Conservation (phyloP, 1,284 basidiomycete species). For the Gastroboletus turbinatus region DNA sequence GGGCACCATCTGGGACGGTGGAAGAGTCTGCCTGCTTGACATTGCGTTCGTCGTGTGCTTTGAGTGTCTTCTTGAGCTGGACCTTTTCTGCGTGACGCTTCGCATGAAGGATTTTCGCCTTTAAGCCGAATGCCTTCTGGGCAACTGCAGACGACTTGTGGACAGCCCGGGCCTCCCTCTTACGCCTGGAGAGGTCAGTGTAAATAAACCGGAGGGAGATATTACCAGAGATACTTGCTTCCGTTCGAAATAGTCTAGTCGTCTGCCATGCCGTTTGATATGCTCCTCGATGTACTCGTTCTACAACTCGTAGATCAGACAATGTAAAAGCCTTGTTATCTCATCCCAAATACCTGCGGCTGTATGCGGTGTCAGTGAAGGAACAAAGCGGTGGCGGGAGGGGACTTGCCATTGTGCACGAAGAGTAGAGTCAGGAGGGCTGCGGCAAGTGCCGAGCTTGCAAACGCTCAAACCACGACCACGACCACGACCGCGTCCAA, state of each 20-base stretch:
- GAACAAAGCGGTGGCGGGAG: conserved; percentile 14
- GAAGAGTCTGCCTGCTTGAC: conserved; percentile 90
- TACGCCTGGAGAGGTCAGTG: conserved; percentile 62
- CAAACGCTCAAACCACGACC: conserved; percentile 2
- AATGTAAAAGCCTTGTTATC: not conserved
- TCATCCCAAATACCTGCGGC: conserved; percentile 60
- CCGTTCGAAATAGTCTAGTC: conserved; percentile 83
- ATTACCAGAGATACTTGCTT: conserved; percentile 53
- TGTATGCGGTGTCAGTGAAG: conserved; percentile 34
- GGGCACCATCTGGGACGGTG: conserved; percentile 81
- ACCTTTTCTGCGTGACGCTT: conserved; percentile 97
- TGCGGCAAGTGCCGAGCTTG: conserved; percentile 29
- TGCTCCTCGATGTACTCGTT: conserved; percentile 93
- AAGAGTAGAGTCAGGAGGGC: conserved; percentile 31
- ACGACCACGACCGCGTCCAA: conserved; percentile 13
- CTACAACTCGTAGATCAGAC: conserved; percentile 39
- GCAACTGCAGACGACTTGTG: conserved; percentile 87
- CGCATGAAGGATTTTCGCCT: conserved; percentile 96
- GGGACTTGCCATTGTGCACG: conserved; percentile 52
- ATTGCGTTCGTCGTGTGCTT: conserved; percentile 98
- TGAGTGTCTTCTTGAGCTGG: conserved; percentile 98
- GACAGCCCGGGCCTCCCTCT: conserved; percentile 88
- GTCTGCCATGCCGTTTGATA: conserved; percentile 83
- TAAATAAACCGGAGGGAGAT: conserved; percentile 1
- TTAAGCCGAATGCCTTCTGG: conserved; percentile 94